A percentile compares a stretch with the other conserved stretches of the same genome.
Conservation (phyloP, 495 filamentous ascomycete species). For the Hypoxylon intermedium region DNA sequence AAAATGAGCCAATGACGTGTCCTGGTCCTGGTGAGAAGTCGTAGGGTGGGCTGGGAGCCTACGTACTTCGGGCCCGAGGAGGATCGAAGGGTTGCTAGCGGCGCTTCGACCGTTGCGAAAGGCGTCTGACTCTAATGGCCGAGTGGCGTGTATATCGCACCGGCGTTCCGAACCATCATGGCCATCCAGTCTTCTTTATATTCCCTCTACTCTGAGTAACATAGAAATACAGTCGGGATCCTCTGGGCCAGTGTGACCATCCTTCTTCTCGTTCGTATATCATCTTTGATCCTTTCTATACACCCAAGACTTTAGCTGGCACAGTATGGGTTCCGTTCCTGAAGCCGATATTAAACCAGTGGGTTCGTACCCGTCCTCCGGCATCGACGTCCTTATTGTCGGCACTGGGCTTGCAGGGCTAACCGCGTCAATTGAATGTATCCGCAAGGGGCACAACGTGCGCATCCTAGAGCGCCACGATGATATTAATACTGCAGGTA, state of each 20-base stretch:
- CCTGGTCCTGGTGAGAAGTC: neutral
- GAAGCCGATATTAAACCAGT: conserved; percentile 43
- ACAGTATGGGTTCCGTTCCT: conserved; percentile 42
- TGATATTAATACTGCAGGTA: conserved; percentile 51
- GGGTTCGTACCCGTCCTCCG: conserved; percentile 49
- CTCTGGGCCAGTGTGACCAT: too few species aligned
- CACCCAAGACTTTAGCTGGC: too few species aligned
- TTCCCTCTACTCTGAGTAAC: conserved; percentile 9
- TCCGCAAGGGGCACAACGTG: conserved; percentile 69
- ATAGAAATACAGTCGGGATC: conserved; percentile 4
- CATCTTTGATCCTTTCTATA: too few species aligned
- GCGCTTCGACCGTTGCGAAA: conserved; percentile 15
- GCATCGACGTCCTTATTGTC: conserved; percentile 66
- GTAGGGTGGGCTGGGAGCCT: conserved; percentile 6
- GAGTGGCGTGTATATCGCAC: conserved; percentile 10
- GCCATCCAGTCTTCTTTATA: conserved; percentile 10
- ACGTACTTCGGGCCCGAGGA: conserved; percentile 30
- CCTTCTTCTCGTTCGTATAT: too few species aligned
- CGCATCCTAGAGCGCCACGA: conserved; percentile 60
- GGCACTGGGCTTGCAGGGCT: conserved; percentile 70
- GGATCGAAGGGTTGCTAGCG: conserved; percentile 13
- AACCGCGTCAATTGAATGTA: conserved; percentile 68
- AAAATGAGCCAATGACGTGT: conserved; percentile 25
- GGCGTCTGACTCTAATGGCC: conserved; percentile 11
- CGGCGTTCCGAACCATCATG: conserved; percentile 13